phyloP scores from a whole-genome alignment of 129 eudicot genomes.

The Gnaphalium uliginosum region DNA sequence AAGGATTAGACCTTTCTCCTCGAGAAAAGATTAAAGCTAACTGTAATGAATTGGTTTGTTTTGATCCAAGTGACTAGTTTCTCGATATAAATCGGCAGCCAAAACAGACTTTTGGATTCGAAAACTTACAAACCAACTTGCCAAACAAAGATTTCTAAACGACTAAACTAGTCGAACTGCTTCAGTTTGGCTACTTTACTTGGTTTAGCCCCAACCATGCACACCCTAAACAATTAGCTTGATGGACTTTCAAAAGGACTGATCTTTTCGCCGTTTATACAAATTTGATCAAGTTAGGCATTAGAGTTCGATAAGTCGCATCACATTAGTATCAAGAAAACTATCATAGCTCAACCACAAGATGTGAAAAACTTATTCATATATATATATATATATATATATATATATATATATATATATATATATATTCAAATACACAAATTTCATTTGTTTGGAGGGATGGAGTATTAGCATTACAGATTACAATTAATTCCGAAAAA shows the following conservation, averaged over 20 bases:
- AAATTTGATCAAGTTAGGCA: not conserved
- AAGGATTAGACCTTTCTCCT: no score
- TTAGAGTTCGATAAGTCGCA: not conserved
- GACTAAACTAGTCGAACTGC: not conserved
- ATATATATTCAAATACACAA: slow-evolving; percentile 30
- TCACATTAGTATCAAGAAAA: not conserved
- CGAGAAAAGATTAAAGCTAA: not conserved
- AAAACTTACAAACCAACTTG: not conserved
- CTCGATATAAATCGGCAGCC: not conserved
- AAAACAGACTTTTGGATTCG: not conserved
- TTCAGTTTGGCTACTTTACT: not conserved
- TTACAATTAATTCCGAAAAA: slow-evolving; percentile 19
- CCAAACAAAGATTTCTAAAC: not conserved
- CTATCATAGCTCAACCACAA: not conserved
- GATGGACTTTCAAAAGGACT: not conserved
- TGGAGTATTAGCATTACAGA: slow-evolving; percentile 27
- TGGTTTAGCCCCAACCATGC: not conserved
- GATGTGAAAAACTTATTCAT: slow-evolving; percentile 15
- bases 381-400: not conserved
- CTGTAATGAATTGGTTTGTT: not conserved
- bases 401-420: no score
- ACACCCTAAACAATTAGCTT: not conserved
- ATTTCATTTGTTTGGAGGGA: slow-evolving; percentile 30
- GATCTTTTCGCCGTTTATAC: not conserved
- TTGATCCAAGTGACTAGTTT: not conserved